Base-by-base conservation (phyloP, 106 monocot genomes). In the Apostasia shenzhenica region DNA sequence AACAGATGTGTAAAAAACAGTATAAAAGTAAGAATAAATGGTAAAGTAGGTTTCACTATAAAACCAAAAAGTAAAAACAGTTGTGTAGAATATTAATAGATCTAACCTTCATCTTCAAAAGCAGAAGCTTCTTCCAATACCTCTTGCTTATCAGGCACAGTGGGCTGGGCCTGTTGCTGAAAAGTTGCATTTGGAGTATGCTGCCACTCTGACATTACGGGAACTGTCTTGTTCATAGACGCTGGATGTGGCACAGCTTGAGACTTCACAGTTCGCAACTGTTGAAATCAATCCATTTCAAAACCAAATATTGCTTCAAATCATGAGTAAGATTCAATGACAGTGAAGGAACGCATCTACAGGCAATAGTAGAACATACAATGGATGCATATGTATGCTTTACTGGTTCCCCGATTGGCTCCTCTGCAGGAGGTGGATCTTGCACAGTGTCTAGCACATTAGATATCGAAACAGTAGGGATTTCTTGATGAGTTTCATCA, bases 331-430 rank as follows among this genome's bases (percentile, higher is more conserved):
- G 2, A 6, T 13, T 12, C 48, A 44, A 57, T 58, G 55, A 26
- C 12, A 13, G 14, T 52, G 55, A 71, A 50, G 39, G 5, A 52
- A 69, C 9, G 58, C 1, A 8, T 40, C 44, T 42, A 41, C 41
- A n/a, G n/a, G n/a, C 13, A 69, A 67, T 45, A 8, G 2, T 45
- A 12, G 45, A 13, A 73, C 71, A 76, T 78, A 94, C 93, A 64
- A 89, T 83, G 41, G 93, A 89, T 14, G 93, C 93, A 78, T 94
- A 94, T 43, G 89, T 89, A n/a, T 86, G 89, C 78, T 90, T 94
- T 6, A 67, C 64, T 38, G 81, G 82, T 56, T 86, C 89, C 46
- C 52, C 71, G 39, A 74, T 57, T 54, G 70, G 59, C 66, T 82
- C 84, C 26, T 88, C 81, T 41, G 70, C 73, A 56, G 57, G 75